A percentile compares a stretch with the other conserved stretches of the same genome.
Conservation (phyloP, 495 filamentous ascomycete species). For the Beverwykella pulmonaria region DNA sequence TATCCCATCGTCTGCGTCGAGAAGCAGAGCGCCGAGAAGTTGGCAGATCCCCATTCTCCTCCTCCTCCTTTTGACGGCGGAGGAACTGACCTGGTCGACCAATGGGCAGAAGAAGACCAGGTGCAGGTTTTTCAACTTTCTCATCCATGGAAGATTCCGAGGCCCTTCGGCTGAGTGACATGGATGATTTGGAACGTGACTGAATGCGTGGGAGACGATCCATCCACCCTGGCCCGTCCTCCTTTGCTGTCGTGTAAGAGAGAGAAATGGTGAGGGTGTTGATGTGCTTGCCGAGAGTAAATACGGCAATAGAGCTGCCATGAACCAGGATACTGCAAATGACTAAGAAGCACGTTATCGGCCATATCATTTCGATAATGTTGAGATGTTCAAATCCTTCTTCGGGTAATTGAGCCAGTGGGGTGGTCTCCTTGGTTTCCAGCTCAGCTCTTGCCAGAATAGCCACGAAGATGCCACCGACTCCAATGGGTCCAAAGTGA, state of each 20-base stretch:
- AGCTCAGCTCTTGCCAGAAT: constrained; percentile 90
- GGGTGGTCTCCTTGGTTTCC: constrained; percentile 71
- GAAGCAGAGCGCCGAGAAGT: constrained; percentile 60
- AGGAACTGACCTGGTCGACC: constrained; percentile 79
- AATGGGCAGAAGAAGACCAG: constrained; percentile 77
- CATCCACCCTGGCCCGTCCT: constrained; percentile 93
- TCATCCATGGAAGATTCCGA: constrained; percentile 60
- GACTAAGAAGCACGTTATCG: constrained; percentile 91
- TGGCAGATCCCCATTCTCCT: constrained; percentile 61
- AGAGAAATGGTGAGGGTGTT: constrained; percentile 94
- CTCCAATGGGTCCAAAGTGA: constrained; percentile 97
- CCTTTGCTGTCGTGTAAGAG: constrained; percentile 88
- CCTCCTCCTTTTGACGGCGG: constrained; percentile 76
- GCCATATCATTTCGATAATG: constrained; percentile 86
- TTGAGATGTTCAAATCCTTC: constrained; percentile 60
- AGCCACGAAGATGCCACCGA: constrained; percentile 94
- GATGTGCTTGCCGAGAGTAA: constrained; percentile 96
- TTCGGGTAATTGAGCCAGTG: constrained; percentile 62
- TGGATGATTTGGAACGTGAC: constrained; percentile 78
- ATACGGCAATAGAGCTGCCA: constrained; percentile 96
- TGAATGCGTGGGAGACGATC: constrained; percentile 87
- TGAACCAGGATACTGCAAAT: constrained; percentile 94
- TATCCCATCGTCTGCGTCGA: constrained; percentile 70
- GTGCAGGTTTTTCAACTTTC: constrained; percentile 64
- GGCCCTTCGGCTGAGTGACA: constrained; percentile 73